Percentiles rank a stretch among this genome's conserved stretches.
Evolutionary conservation across 1,284 basidiomycete species (phyloP).

Genomic region (Apiotrichum veenhuisii): DNA sequence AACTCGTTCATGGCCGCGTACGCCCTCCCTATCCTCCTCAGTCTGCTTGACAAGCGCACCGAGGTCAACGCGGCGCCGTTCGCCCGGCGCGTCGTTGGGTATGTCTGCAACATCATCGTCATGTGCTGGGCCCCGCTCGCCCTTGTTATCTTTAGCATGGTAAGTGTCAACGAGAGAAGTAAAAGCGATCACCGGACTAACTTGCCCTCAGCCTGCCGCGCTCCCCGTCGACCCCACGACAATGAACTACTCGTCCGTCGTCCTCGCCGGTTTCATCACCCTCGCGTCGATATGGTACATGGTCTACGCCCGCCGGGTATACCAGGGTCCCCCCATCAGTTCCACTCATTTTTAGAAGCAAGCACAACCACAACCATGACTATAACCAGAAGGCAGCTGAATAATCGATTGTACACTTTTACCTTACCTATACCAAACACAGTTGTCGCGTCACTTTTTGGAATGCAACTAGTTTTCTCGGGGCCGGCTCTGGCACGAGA

Average conservation of each 20-base stretch:
- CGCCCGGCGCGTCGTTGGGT: constrained; percentile 4
- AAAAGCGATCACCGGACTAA: background rate
- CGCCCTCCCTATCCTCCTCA: constrained; percentile 15
- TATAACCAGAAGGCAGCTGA: no score
- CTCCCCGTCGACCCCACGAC: constrained; percentile 44
- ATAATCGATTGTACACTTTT: background rate
- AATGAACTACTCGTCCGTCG: constrained; percentile 51
- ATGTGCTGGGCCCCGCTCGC: constrained; percentile 17
- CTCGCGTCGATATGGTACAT: constrained; percentile 47
- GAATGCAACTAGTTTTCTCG: background rate
- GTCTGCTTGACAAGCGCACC: constrained; percentile 10
- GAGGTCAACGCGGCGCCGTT: constrained; percentile 8
- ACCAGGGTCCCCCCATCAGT: constrained; percentile 28
- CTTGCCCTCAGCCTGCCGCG: constrained; percentile 33
- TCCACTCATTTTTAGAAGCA: background rate
- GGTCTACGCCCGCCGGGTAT: constrained; percentile 39
- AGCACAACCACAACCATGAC: no score
- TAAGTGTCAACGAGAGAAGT: no score
- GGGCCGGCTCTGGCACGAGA: no score
- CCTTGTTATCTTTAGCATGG: constrained; percentile 17
- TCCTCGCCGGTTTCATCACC: constrained; percentile 44
- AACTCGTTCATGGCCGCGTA: constrained; percentile 16
- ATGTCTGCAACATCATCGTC: constrained; percentile 13
- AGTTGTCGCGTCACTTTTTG: background rate
- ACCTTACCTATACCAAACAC: background rate